phyloP scores from a whole-genome alignment of 2,329 filamentous ascomycete genomes.

The Ascochyta pisi region DNA sequence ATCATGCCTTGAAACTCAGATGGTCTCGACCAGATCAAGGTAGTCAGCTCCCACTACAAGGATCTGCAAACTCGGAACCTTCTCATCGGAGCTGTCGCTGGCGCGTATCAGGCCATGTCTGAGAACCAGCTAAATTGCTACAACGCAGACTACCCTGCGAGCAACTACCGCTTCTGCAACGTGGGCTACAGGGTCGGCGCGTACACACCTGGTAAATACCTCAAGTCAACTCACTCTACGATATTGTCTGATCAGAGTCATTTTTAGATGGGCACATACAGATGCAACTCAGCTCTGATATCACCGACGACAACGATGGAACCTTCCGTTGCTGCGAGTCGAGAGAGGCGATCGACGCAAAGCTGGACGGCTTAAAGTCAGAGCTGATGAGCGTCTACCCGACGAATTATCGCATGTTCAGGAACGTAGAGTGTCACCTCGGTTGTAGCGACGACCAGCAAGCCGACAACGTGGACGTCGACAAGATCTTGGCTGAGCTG shows the following conservation, averaged over 20 bases:
- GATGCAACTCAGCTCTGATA: background rate
- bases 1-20: background rate
- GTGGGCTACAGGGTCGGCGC: background rate
- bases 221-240: background rate
- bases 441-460: background rate
- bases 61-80: background rate
- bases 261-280: constrained; percentile 1
- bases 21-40: background rate
- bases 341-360: background rate
- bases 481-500: background rate
- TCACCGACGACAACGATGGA: background rate
- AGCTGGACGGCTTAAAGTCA: background rate
- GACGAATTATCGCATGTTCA: background rate
- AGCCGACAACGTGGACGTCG: background rate
- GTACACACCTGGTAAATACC: background rate
- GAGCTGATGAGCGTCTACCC: constrained; percentile 8
- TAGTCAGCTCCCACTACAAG: background rate
- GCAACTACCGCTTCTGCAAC: background rate
- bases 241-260: background rate
- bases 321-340: constrained; percentile 4
- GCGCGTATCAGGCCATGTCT: background rate
- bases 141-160: background rate
- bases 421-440: background rate
- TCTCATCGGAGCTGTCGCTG: constrained; percentile 5
- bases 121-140: background rate